These are phyloP conservation scores for Solanum clarkiae DNA, from an alignment of 257 asterid genomes.

Conservation along the genomic window DNA sequence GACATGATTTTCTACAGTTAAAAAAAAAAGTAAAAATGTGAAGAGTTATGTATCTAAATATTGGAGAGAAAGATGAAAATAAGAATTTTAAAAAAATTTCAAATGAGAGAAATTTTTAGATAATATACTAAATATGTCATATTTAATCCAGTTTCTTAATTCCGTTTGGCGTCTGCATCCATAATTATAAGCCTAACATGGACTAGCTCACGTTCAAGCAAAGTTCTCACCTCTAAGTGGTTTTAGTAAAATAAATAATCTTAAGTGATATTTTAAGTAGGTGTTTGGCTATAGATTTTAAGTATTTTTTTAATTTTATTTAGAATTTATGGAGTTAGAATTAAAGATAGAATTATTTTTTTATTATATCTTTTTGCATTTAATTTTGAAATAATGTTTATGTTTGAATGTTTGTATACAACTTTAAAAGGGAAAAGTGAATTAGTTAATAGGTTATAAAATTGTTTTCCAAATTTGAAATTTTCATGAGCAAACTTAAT, in stretches of 20 bases:
- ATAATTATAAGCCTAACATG: background rate
- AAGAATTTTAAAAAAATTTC: too few relatives aligned
- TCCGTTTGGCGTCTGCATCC: background rate
- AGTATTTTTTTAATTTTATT: background rate
- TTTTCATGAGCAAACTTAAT: background rate
- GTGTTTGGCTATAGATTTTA: background rate
- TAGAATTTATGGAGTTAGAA: background rate
- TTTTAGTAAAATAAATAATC: background rate
- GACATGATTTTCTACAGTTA: too few relatives aligned
- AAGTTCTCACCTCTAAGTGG: background rate
- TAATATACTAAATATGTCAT: too few relatives aligned
- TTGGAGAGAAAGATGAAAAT: too few relatives aligned
- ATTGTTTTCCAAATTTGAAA: background rate
- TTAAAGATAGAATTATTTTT: background rate
- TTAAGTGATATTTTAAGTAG: background rate
- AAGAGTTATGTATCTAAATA: too few relatives aligned
- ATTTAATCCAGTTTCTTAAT: background rate
- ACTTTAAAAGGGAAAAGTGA: background rate
- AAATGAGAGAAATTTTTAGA: too few relatives aligned
- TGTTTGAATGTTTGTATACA: background rate
- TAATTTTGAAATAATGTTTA: too few relatives aligned
- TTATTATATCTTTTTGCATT: background rate
- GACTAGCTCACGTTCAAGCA: background rate
- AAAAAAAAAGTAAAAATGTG: too few relatives aligned
- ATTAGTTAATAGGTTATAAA: background rate